A percentile compares a stretch with the other conserved stretches of the same genome.
Evolutionary conservation across 106 monocot genomes (phyloP).

Genomic region (Acorus gramineus): DNA sequence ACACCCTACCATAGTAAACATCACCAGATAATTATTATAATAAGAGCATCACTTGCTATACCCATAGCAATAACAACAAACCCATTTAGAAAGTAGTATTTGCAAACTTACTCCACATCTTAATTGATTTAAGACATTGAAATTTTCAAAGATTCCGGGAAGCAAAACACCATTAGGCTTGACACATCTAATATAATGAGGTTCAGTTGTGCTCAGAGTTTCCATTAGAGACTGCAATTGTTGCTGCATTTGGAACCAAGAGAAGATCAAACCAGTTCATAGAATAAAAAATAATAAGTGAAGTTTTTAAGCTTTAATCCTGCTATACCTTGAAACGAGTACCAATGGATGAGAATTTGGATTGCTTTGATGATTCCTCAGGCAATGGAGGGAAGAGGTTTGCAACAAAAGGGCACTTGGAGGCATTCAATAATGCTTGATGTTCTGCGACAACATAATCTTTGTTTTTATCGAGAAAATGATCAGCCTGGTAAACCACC

Average conservation of each 20-base stretch:
- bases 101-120: slow-evolving; percentile 65
- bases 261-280: not conserved
- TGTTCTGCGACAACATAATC: slow-evolving; percentile 98
- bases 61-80: no score
- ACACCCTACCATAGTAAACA: slow-evolving; percentile 52
- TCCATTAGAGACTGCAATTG: slow-evolving; percentile 99
- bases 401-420: slow-evolving; percentile 65
- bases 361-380: slow-evolving; percentile 84
- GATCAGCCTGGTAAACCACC: slow-evolving; percentile 90
- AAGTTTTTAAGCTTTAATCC: not conserved
- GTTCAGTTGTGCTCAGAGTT: slow-evolving; percentile 88
- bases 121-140: slow-evolving; percentile 83
- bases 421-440: slow-evolving; percentile 70
- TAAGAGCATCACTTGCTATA: no score
- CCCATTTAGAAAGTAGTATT: no score
- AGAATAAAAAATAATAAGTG: not conserved
- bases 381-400: slow-evolving; percentile 80
- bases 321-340: slow-evolving; percentile 85
- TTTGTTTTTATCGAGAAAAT: slow-evolving; percentile 95
- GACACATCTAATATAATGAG: slow-evolving; percentile 97
- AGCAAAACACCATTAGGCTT: slow-evolving; percentile 83
- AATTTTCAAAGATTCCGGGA: slow-evolving; percentile 87
- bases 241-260: slow-evolving; percentile 52
- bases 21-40: not conserved
- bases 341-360: slow-evolving; percentile 92